Percentiles rank a stretch among this genome's conserved stretches.
phyloP scores from a whole-genome alignment of 1,284 basidiomycete genomes.

The Rhodotorula sp. region DNA sequence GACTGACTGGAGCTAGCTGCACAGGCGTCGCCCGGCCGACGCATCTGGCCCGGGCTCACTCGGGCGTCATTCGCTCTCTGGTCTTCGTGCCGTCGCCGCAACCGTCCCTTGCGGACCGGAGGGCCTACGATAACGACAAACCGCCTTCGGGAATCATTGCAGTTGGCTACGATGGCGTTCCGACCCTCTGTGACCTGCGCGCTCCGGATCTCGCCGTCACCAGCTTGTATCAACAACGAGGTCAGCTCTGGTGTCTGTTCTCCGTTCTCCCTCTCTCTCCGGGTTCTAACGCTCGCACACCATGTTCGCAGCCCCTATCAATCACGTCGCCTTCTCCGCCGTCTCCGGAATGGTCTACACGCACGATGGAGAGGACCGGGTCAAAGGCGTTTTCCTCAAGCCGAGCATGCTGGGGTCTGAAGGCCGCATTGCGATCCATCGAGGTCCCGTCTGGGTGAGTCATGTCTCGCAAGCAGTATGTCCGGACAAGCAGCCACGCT shows the following conservation, averaged over 20 bases:
- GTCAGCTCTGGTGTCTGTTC: constrained; percentile 34
- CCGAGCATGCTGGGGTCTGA: constrained; percentile 23
- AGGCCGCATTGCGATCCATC: constrained; percentile 36
- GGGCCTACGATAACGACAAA: constrained; percentile 50
- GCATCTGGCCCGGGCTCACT: constrained; percentile 68
- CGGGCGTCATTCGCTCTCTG: constrained; percentile 72
- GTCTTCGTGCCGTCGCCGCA: constrained; percentile 69
- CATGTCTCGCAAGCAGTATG: not conserved
- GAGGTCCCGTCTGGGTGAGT: constrained; percentile 76
- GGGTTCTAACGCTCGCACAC: no score
- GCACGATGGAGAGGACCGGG: constrained; percentile 35
- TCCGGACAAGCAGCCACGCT: not conserved
- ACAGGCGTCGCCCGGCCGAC: constrained; percentile 40
- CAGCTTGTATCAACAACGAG: constrained; percentile 70
- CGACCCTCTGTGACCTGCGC: constrained; percentile 69
- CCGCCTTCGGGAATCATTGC: constrained; percentile 71
- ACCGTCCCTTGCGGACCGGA: constrained; percentile 49
- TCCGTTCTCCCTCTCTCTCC: not conserved
- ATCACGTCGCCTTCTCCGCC: constrained; percentile 25
- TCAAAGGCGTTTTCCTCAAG: constrained; percentile 25
- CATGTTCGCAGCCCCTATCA: constrained; percentile 12
- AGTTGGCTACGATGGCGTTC: constrained; percentile 73
- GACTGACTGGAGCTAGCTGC: not conserved
- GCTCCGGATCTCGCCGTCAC: constrained; percentile 58
- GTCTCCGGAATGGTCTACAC: constrained; percentile 24